These are phyloP conservation scores for Sistotremastrum suecicum DNA, from an alignment of 768 basidiomycete species.

Conservation along the genomic window DNA sequence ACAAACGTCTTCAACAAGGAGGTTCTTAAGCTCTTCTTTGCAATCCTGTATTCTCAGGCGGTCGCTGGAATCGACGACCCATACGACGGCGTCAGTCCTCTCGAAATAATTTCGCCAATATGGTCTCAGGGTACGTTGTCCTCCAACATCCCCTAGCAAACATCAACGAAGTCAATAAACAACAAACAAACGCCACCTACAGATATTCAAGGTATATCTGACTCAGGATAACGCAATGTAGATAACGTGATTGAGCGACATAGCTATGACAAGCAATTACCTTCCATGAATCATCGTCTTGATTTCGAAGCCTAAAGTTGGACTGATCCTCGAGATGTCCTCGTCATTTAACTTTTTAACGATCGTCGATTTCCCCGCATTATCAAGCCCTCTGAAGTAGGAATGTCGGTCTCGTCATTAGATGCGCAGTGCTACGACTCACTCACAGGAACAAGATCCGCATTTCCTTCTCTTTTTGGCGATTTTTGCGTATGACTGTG, in stretches of 20 bases:
- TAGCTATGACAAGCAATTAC: conserved; percentile 31
- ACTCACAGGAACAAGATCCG: conserved; percentile 82
- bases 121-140: conserved; percentile 87
- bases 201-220: conserved; percentile 71
- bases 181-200: conserved; percentile 24
- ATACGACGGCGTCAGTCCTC: conserved; percentile 93
- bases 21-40: conserved; percentile 68
- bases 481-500: conserved; percentile 93
- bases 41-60: conserved; percentile 84
- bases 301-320: conserved; percentile 97
- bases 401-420: not conserved
- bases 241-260: conserved; percentile 13
- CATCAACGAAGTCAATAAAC: not conserved
- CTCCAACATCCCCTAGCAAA: conserved; percentile 87
- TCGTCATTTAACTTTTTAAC: conserved; percentile 90
- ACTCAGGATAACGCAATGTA: conserved; percentile 1
- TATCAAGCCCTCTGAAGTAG: conserved; percentile 73
- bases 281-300: conserved; percentile 87
- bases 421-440: not conserved
- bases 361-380: conserved; percentile 98
- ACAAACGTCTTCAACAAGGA: conserved; percentile 86
- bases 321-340: conserved; percentile 76
- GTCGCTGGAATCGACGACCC: conserved; percentile 97
- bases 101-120: conserved; percentile 99
- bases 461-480: conserved; percentile 94